Conservation (phyloP, 2,329 filamentous ascomycete genomes). For the Fusarium sp. region DNA sequence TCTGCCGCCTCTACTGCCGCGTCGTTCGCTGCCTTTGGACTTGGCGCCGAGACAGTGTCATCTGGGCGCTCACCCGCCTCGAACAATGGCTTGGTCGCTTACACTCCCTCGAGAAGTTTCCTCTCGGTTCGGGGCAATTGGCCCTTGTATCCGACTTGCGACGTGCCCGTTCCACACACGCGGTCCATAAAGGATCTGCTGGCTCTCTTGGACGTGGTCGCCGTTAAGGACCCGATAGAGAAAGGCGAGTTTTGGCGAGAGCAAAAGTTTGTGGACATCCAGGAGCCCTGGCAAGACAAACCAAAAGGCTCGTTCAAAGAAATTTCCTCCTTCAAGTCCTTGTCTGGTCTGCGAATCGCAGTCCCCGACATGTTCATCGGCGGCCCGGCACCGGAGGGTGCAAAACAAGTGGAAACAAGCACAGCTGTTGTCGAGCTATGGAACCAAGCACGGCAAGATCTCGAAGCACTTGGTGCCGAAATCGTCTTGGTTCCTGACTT, state of each 20-base stretch:
- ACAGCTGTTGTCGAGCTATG: background rate
- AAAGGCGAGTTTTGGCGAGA: background rate
- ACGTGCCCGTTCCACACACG: conserved; percentile 65
- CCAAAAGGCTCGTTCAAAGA: background rate
- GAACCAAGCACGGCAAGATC: background rate
- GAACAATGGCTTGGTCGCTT: conserved; percentile 53
- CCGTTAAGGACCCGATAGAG: background rate
- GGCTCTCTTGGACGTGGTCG: conserved; percentile 59
- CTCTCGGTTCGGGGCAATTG: conserved; percentile 65
- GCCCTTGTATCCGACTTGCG: conserved; percentile 67
- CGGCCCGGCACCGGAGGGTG: conserved; percentile 27
- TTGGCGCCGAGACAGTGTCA: background rate
- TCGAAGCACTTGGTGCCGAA: conserved; percentile 7
- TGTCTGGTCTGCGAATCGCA: background rate
- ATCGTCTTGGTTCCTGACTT: conserved; percentile 49
- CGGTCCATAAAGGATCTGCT: conserved; percentile 63
- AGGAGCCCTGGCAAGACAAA: background rate
- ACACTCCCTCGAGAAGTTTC: conserved; percentile 65
- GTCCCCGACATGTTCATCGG: background rate
- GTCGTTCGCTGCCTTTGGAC: background rate
- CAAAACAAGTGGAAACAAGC: conserved; percentile 18
- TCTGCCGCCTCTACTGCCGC: conserved; percentile 56
- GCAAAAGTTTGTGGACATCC: background rate
- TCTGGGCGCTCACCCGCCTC: background rate
- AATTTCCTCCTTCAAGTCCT: background rate